Base-by-base conservation (phyloP, 2,329 filamentous ascomycete genomes). In the Ustilaginoidea virens region DNA sequence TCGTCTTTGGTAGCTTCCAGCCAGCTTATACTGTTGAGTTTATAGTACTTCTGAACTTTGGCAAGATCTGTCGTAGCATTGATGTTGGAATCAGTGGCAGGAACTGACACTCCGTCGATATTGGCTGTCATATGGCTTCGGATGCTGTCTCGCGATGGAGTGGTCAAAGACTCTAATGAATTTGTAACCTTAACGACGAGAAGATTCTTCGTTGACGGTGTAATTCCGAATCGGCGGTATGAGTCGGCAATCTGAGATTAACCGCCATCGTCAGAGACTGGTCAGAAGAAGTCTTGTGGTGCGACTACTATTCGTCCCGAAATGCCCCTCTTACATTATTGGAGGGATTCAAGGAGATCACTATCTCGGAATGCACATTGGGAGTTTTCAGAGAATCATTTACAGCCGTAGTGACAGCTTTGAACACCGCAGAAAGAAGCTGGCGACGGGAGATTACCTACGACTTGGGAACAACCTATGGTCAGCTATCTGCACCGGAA, bases 291-390 rank as follows among this genome's bases (percentile, higher is more conserved):
- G n/a, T n/a, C n/a, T n/a, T n/a, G n/a, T n/a, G n/a, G n/a, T n/a
- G n/a, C n/a, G n/a, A n/a, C n/a, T n/a, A n/a, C n/a, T n/a, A n/a
- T n/a, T n/a, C n/a, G n/a, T n/a, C n/a, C n/a, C n/a, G n/a, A n/a
- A n/a, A 17, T 24, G 21, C 24, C 33, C 27, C 25, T 17, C 36
- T 38, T 50, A 83, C 80, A 51, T 93, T 93, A 49, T 83, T 87
- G 37, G 80, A 85, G 1, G 80, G 67, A 34, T 75, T 86, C 25
- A 94, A 60, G 4, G 73, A 74, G 40, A 79, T 78, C 17, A 94
- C 83, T 32, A 83, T 78, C 53, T 94, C 86, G 0, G 81, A 86
- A 51, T 93, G 86, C 4, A 92, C 72, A 42, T 92, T 93, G 25
- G 77, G 74, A 5, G 81, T 90, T 49, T 76, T 80, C 32, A 87